These are phyloP conservation scores for Pyrenophora graminea DNA, from an alignment of 2,329 filamentous ascomycete species.

Conservation along the genomic window DNA sequence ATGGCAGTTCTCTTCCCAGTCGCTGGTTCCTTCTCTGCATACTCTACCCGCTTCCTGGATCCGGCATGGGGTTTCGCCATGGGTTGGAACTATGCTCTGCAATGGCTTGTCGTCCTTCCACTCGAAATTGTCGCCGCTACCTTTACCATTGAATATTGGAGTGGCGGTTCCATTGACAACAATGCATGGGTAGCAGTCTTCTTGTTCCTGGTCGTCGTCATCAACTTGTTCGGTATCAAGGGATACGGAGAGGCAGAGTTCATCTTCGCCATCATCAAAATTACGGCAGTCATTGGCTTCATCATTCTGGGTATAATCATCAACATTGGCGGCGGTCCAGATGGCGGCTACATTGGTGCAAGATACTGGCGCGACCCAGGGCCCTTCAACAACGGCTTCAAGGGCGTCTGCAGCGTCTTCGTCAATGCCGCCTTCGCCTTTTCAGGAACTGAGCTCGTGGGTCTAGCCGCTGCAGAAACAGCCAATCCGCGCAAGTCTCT, in stretches of 20 bases:
- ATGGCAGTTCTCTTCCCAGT: slow-evolving; percentile 89
- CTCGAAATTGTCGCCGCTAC: slow-evolving; percentile 87
- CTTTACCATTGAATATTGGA: slow-evolving; percentile 84
- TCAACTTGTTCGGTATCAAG: slow-evolving; percentile 71
- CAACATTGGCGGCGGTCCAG: slow-evolving; percentile 71
- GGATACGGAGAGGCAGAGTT: slow-evolving; percentile 92
- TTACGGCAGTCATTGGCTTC: slow-evolving; percentile 83
- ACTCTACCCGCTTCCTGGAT: slow-evolving; percentile 89
- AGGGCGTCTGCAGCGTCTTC: slow-evolving; percentile 78
- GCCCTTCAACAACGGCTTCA: slow-evolving; percentile 83
- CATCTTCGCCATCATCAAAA: slow-evolving; percentile 82
- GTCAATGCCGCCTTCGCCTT: slow-evolving; percentile 78
- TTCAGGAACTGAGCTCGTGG: slow-evolving; percentile 76
- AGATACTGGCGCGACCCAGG: slow-evolving; percentile 77
- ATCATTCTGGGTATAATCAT: slow-evolving; percentile 86
- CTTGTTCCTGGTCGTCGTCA: slow-evolving; percentile 71
- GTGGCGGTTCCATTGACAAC: slow-evolving; percentile 52
- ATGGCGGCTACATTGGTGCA: slow-evolving; percentile 76
- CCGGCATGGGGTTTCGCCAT: slow-evolving; percentile 95
- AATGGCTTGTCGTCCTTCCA: slow-evolving; percentile 84
- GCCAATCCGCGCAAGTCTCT: slow-evolving; percentile 81
- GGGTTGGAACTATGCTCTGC: slow-evolving; percentile 91
- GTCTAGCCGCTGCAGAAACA: slow-evolving; percentile 77
- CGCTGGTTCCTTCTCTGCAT: slow-evolving; percentile 88
- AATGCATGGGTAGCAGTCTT: slow-evolving; percentile 81